Base-by-base conservation (phyloP, 2,329 filamentous ascomycete genomes). In the Botrytis deweyae region DNA sequence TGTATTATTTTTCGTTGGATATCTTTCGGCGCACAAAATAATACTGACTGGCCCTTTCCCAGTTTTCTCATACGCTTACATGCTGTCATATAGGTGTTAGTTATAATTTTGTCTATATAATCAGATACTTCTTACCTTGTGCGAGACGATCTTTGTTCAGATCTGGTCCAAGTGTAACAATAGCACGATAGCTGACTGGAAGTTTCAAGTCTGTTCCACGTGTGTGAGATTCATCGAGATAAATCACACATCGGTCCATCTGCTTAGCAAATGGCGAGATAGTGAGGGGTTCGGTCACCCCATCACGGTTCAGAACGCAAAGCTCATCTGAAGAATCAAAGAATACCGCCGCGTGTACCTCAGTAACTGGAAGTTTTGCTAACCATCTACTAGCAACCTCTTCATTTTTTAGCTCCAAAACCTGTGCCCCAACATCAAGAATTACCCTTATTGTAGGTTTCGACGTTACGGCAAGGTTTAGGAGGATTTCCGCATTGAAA, bases 1-100 rank as follows among this genome's bases (percentile, higher is more conserved):
- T 81, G 76, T 0, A 80, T 74, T 25, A 92, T 89, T 74, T 87
- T 88, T 0, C 78, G 81, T 18, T 87, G 82, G 5, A 93, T 88
- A 73, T 93, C 91, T 1, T 84, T 78, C 0, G 89, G 86, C 1
- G 89, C 81, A 72, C 86, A 88, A 69, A 93, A 93, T 0, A 87
- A 82, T 0, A 93, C 86, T 0, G 88, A 89, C 76, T 94, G 91
- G 0, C 90, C 90, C 3, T 88, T 82, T 0, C 90, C 92, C 0
- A 95, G 84, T 74, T 90, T 88, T 18, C 91, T 82, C 87, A 94
- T 89, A n/a, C 92, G 82, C 89, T 92, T 93, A 74, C 90, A 92
- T 0, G 90, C 90, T 88, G 55, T 55, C 25, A 55, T 22, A 10
- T 18, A 65, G n/a, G 22, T 18, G 66, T 77, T 66, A 78, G 77